These are phyloP conservation scores for Podospora sp. DNA, from an alignment of 495 filamentous ascomycete species.

Conservation along the genomic window DNA sequence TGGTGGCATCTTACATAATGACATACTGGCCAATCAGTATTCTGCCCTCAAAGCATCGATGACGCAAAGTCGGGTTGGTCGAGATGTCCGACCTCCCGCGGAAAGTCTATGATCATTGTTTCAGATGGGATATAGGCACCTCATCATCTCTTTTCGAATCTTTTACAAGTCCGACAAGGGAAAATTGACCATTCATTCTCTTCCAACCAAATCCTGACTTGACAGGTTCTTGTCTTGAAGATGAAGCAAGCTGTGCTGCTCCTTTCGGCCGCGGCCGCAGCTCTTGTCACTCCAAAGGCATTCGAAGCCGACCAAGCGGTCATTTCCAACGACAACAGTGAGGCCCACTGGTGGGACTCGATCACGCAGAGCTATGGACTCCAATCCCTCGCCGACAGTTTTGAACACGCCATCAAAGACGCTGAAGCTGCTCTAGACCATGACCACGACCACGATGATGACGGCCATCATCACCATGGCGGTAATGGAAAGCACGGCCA, in stretches of 20 bases:
- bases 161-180: neutral
- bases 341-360: neutral
- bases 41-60: conserved; percentile 16
- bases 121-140: conserved; percentile 1
- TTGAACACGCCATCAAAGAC: conserved; percentile 22
- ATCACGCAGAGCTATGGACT: neutral
- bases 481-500: conserved; percentile 17
- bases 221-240: neutral
- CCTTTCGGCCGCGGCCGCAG: conserved; percentile 5
- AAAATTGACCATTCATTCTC: neutral
- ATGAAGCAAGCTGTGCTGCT: neutral
- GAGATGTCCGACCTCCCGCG: conserved; percentile 8
- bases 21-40: conserved; percentile 13
- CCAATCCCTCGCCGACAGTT: neutral
- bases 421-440: conserved; percentile 11
- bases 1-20: conserved; percentile 1
- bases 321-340: neutral
- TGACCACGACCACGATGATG: conserved; percentile 4
- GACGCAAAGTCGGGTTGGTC: conserved; percentile 13
- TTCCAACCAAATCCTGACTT: neutral
- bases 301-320: neutral
- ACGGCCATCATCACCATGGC: neutral
- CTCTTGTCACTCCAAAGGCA: neutral
- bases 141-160: conserved; percentile 1
- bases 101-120: neutral